phyloP scores from a whole-genome alignment of 1,284 basidiomycete genomes.

The Phylloporus sp. region DNA sequence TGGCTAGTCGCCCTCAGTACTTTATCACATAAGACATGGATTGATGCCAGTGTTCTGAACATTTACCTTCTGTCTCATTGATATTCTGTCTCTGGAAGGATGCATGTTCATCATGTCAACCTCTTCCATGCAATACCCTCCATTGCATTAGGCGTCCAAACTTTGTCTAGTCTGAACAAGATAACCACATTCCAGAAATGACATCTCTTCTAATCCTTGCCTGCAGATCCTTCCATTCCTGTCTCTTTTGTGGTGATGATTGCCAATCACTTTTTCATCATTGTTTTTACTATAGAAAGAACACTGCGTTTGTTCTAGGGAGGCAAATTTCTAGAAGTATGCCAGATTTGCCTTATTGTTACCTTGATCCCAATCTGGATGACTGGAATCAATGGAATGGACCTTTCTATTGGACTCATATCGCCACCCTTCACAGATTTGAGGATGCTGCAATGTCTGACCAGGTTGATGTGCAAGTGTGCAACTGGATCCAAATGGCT shows the following conservation, averaged over 20 bases:
- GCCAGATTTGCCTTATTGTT: background rate
- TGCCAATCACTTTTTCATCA: background rate
- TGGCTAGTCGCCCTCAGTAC: too few relatives aligned
- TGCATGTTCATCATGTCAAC: background rate
- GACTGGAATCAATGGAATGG: constrained; percentile 7
- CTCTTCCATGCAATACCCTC: background rate
- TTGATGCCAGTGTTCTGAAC: constrained; percentile 2
- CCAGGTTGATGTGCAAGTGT: background rate
- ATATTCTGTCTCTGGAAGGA: constrained; percentile 1
- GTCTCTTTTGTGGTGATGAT: background rate
- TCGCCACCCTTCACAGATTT: background rate
- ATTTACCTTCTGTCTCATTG: constrained; percentile 1
- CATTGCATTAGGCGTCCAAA: background rate
- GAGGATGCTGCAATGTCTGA: background rate
- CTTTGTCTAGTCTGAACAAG: background rate
- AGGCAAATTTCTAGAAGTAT: constrained; percentile 8
- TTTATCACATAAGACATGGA: constrained; percentile 11
- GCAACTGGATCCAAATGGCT: constrained; percentile 7
- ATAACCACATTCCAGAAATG: background rate
- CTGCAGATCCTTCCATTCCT: background rate
- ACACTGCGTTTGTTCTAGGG: background rate
- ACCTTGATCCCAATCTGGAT: background rate
- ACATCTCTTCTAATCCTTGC: background rate
- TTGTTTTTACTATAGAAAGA: constrained; percentile 1
- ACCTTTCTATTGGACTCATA: background rate